Evolutionary conservation across 768 basidiomycete species (phyloP), one percentile per base, ranked within the genome.

Genomic region (Phaeotremella skinneri): DNA sequence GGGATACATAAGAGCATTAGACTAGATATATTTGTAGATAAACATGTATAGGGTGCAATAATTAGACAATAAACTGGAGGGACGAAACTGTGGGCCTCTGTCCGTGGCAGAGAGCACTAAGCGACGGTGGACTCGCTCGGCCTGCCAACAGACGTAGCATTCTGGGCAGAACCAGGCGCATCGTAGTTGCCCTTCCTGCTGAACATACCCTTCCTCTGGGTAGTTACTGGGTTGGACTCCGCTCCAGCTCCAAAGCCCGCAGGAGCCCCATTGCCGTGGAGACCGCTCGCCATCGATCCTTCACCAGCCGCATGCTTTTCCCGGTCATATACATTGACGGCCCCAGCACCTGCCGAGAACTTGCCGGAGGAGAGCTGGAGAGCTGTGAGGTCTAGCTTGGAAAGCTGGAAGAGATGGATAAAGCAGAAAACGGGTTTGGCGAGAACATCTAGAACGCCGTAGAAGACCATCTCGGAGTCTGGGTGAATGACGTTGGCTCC

Each of bases 381-480:
- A 53, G 58, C 65, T 51, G 69, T 63, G 59, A 77, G 73, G 63
- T 79, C 79, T 58, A 74, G 63, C 26, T 55, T 62, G 58, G 70
- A 72, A 34, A 79, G 59, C 31, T 57, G 43, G 49, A 52, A 68
- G 26, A 78, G 55, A 71, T 79, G 78, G 59, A 67, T 55, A 54
- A 74, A 42, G 58, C 58, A 61, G 70, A 76, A 78, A 57, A 78
- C 73, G 31, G 76, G 76, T 62, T 77, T 77, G 66, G 77, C 74
- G 61, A 77, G 61, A 32, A 79, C 37, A 55, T 79, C 79, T 37
- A 79, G 78, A 56, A 84, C 77, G 49, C 83, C 83, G 72, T 83
- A 84, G 59, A 73, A 76, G 57, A 83, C 76, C 82, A 83, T 84
- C 73, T 85, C 83, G 3, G 78, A 76, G 37, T 80, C 79, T 25